Conservation (phyloP, 495 filamentous ascomycete species). For the Zalerion maritima region DNA sequence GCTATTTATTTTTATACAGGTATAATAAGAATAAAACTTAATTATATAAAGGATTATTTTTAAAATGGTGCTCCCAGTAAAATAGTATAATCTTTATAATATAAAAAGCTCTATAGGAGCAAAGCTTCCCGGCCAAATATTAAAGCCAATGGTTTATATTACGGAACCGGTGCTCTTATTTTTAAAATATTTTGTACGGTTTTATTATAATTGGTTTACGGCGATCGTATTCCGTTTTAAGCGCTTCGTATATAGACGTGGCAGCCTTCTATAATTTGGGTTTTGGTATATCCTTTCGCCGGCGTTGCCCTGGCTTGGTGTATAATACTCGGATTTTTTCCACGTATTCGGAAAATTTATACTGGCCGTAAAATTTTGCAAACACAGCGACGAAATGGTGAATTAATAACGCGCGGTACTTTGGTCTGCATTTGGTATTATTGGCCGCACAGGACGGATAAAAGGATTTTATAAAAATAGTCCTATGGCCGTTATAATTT, state of each 20-base stretch:
- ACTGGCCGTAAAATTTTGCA: slow-evolving; percentile 1
- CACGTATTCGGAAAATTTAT: slow-evolving; percentile 1
- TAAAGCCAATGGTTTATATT: slow-evolving; percentile 1
- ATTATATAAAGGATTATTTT: slow-evolving; percentile 3
- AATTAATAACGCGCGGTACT: slow-evolving; percentile 2
- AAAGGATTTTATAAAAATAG: slow-evolving; percentile 3
- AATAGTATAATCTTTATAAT: slow-evolving; percentile 1
- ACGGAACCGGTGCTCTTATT: slow-evolving; percentile 1
- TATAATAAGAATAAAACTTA: slow-evolving; percentile 1
- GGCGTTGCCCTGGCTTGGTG: slow-evolving; percentile 1
- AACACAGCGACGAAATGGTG: slow-evolving; percentile 3
- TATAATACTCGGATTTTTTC: slow-evolving; percentile 2
- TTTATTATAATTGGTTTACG: not conserved
- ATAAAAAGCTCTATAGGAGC: slow-evolving; percentile 2
- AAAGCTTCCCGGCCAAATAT: slow-evolving; percentile 2
- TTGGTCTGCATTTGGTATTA: not conserved
- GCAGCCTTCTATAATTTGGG: not conserved
- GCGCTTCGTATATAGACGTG: not conserved
- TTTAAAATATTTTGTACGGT: not conserved
- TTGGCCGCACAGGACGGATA: slow-evolving; percentile 1
- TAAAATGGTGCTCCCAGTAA: slow-evolving; percentile 2
- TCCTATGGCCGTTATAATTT: not conserved
- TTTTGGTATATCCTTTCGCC: not conserved
- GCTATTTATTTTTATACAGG: slow-evolving; percentile 1
- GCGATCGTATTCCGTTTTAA: slow-evolving; percentile 1